Conservation (phyloP, 2,329 filamentous ascomycete genomes). For the Nigrospora osmanthi region DNA sequence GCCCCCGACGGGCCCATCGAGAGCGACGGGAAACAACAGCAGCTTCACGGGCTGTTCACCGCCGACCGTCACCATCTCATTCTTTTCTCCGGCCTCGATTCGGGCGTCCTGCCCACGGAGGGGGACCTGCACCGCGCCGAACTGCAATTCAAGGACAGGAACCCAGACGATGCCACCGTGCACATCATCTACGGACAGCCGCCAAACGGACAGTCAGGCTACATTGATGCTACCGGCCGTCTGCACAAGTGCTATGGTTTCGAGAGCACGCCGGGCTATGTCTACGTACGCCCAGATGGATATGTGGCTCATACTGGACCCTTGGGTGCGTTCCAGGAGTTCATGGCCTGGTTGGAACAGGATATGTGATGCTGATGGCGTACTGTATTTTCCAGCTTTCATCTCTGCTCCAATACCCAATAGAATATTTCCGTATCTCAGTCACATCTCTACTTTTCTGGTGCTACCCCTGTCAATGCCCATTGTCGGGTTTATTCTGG, state of each 20-base stretch:
- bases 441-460: too few relatives aligned
- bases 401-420: too few relatives aligned
- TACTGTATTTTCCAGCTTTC: too few relatives aligned
- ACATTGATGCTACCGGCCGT: slow-evolving; percentile 12
- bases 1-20: slow-evolving; percentile 28
- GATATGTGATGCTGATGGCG: too few relatives aligned
- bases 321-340: slow-evolving; percentile 8
- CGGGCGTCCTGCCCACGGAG: slow-evolving; percentile 2
- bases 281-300: slow-evolving; percentile 18
- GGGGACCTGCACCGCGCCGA: slow-evolving; percentile 11
- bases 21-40: slow-evolving; percentile 5
- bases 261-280: slow-evolving; percentile 12
- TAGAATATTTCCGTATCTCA: too few relatives aligned
- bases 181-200: slow-evolving; percentile 11
- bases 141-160: slow-evolving; percentile 6
- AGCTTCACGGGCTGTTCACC: slow-evolving; percentile 13
- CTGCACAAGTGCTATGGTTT: slow-evolving; percentile 16
- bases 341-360: slow-evolving; percentile 7
- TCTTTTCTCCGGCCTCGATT: slow-evolving; percentile 16
- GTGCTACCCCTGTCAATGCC: too few relatives aligned
- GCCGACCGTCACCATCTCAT: slow-evolving; percentile 14
- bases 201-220: slow-evolving; percentile 4
- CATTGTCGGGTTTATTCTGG: too few relatives aligned
- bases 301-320: slow-evolving; percentile 19
- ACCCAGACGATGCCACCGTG: slow-evolving; percentile 7